A percentile compares a stretch with the other conserved stretches of the same genome.
These are phyloP conservation scores for Quercus lobata DNA, from an alignment of 331 rosid species.

Conservation along the genomic window DNA sequence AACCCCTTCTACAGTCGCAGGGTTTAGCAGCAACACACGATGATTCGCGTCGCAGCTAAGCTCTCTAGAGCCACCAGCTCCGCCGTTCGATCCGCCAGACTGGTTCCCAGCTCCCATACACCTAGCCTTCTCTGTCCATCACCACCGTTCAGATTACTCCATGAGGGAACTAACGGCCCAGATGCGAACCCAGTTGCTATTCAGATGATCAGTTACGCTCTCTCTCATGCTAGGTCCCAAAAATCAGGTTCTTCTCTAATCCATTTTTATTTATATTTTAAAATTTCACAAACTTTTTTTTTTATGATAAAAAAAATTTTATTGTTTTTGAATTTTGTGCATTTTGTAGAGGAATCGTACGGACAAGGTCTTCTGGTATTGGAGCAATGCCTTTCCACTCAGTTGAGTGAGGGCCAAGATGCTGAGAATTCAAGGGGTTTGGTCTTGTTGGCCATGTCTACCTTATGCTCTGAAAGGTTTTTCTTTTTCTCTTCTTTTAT, in stretches of 20 bases:
- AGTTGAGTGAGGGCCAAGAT: constrained; percentile 46
- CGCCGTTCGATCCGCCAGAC: constrained; percentile 24
- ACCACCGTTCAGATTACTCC: constrained; percentile 37
- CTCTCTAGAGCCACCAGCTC: constrained; percentile 32
- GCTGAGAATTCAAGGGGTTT: constrained; percentile 61
- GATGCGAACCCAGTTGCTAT: constrained; percentile 52
- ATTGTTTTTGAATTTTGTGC: neutral
- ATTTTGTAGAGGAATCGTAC: constrained; percentile 60
- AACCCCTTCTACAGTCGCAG: neutral
- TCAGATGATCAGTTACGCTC: constrained; percentile 73
- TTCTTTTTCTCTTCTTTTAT: neutral
- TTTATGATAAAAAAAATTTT: too few relatives aligned
- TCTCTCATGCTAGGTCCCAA: constrained; percentile 65
- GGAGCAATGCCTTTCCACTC: constrained; percentile 67
- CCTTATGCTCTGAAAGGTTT: constrained; percentile 77
- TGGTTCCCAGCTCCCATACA: constrained; percentile 11
- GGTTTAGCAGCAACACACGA: constrained; percentile 16
- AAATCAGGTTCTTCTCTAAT: constrained; percentile 55
- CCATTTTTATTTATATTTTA: neutral
- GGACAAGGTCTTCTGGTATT: constrained; percentile 58
- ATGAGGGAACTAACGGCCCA: constrained; percentile 37
- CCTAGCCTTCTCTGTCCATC: constrained; percentile 9
- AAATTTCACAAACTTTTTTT: neutral
- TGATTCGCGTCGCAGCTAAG: constrained; percentile 45
- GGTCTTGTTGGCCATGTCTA: constrained; percentile 71